phyloP scores from a whole-genome alignment of 2,329 filamentous ascomycete species.

The Penicillium sp. region DNA sequence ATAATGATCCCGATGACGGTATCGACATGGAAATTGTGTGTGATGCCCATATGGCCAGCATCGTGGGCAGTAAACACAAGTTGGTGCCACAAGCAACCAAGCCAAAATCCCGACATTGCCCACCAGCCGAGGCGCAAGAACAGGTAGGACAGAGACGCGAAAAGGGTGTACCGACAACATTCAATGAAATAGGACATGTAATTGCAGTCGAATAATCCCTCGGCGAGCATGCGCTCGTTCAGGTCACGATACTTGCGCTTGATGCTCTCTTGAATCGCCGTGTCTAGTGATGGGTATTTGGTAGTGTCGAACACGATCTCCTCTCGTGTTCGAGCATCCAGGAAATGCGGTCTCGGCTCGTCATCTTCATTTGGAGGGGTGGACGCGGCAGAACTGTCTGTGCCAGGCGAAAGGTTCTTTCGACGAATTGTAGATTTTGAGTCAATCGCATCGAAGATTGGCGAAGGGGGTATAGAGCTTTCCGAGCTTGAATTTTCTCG shows the following conservation, averaged over 20 bases:
- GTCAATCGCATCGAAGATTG: conserved; percentile 63
- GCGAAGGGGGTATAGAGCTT: conserved; percentile 63
- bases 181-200: conserved; percentile 82
- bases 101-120: conserved; percentile 70
- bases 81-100: conserved; percentile 92
- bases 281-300: conserved; percentile 81
- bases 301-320: conserved; percentile 76
- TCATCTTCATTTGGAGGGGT: conserved; percentile 32
- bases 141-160: conserved; percentile 67
- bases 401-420: conserved; percentile 38
- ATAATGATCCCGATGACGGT: conserved; percentile 87
- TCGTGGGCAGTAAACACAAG: conserved; percentile 93
- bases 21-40: conserved; percentile 84
- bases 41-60: conserved; percentile 96
- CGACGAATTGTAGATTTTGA: conserved; percentile 44
- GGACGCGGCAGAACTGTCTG: conserved; percentile 38
- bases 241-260: conserved; percentile 81
- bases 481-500: conserved; percentile 55
- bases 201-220: conserved; percentile 83
- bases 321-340: conserved; percentile 75
- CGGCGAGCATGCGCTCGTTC: conserved; percentile 71
- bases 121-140: conserved; percentile 72
- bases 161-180: conserved; percentile 70
- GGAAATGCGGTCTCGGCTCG: conserved; percentile 62
- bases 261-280: conserved; percentile 74